These are phyloP conservation scores for Diaporthe sp. DNA, from an alignment of 2,329 filamentous ascomycete species.

Conservation along the genomic window DNA sequence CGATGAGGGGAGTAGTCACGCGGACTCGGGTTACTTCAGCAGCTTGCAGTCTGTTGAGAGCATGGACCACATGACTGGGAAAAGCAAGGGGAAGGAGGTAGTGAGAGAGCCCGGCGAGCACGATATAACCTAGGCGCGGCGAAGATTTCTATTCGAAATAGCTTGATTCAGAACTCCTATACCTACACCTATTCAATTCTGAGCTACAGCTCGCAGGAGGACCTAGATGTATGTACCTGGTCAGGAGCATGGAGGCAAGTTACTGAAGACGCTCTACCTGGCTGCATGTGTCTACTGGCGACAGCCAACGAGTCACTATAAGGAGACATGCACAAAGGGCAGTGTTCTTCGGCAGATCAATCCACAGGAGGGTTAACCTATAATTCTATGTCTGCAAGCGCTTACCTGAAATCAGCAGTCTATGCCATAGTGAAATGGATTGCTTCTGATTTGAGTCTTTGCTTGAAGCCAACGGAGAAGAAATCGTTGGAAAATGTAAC, in stretches of 20 bases:
- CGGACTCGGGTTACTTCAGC: conserved; percentile 5
- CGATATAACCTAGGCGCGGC: too few relatives aligned
- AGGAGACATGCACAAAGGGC: not conserved
- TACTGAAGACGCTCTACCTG: not conserved
- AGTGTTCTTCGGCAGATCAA: not conserved
- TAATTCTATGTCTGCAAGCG: not conserved
- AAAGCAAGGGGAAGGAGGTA: not conserved
- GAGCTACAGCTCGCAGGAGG: not conserved
- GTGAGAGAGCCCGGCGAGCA: not conserved
- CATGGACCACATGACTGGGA: not conserved
- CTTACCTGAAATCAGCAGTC: too few relatives aligned
- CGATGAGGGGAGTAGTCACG: not conserved
- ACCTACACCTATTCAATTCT: not conserved
- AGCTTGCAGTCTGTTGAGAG: not conserved
- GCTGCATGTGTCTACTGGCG: not conserved
- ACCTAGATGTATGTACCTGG: not conserved
- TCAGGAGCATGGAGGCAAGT: not conserved
- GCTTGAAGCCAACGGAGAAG: too few relatives aligned
- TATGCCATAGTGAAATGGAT: too few relatives aligned
- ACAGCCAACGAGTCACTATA: not conserved
- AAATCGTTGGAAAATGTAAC: too few relatives aligned
- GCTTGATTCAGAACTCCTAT: too few relatives aligned
- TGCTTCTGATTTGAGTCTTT: too few relatives aligned
- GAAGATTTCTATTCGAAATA: not conserved
- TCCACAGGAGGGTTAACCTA: not conserved